Conservation (phyloP, 2,329 filamentous ascomycete species). For the Diaporthe destruens region DNA sequence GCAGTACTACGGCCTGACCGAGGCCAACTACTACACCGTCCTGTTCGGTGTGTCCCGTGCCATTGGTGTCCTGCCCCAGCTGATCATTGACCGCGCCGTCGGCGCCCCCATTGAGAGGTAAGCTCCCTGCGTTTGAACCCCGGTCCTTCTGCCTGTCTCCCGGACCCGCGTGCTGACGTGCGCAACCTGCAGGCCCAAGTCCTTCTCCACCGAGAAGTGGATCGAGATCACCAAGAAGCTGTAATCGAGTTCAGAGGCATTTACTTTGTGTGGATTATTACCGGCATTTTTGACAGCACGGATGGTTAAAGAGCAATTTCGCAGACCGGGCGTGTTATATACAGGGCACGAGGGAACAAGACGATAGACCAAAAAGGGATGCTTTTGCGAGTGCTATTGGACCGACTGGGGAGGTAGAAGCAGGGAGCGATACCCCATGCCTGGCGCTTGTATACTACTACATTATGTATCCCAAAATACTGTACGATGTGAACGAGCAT, state of each 20-base stretch:
- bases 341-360: conserved; percentile 48
- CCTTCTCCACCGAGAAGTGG: conserved; percentile 97
- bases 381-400: conserved; percentile 36
- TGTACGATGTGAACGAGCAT: conserved; percentile 38
- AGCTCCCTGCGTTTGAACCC: conserved; percentile 34
- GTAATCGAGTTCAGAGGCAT: conserved; percentile 64
- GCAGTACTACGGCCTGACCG: conserved; percentile 98
- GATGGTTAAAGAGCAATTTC: conserved; percentile 44
- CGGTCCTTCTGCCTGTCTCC: not conserved
- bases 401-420: conserved; percentile 41
- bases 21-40: conserved; percentile 99
- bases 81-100: conserved; percentile 99
- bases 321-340: conserved; percentile 46
- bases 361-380: conserved; percentile 46
- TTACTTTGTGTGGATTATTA: conserved; percentile 20
- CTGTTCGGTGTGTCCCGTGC: conserved; percentile 99
- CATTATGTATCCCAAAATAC: conserved; percentile 36
- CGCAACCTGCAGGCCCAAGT: conserved; percentile 76
- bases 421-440: conserved; percentile 41
- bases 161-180: conserved; percentile 33
- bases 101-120: conserved; percentile 94
- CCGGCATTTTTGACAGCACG: conserved; percentile 25
- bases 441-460: conserved; percentile 43
- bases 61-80: conserved; percentile 97
- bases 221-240: conserved; percentile 93